phyloP scores from a whole-genome alignment of 805 yeast species.

The Cyberlindnera petersonii region DNA sequence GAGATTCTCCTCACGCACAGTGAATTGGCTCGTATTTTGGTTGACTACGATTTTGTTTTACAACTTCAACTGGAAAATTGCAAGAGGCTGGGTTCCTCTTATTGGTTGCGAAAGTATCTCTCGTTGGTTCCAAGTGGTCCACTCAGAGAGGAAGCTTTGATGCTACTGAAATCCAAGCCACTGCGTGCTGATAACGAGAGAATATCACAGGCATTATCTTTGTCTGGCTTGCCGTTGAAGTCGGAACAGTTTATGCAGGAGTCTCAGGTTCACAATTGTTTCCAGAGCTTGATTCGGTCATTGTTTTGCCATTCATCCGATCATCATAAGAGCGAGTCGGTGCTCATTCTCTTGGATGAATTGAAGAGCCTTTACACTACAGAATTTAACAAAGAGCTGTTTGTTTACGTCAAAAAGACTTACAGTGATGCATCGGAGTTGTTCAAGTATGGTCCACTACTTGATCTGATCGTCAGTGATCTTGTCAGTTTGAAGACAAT shows the following conservation, averaged over 20 bases:
- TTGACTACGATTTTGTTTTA: conserved; percentile 2
- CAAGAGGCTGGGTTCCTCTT: conserved; percentile 5
- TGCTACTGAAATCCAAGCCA: conserved; percentile 4
- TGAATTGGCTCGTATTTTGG: background rate
- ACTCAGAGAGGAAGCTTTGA: conserved; percentile 8
- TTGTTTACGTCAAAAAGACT: conserved; percentile 29
- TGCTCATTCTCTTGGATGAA: conserved; percentile 22
- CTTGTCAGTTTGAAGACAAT: conserved; percentile 33
- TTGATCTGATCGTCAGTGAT: conserved; percentile 36
- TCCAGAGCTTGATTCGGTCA: conserved; percentile 21
- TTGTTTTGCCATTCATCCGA: conserved; percentile 18
- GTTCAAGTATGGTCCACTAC: conserved; percentile 33
- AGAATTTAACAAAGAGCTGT: conserved; percentile 26
- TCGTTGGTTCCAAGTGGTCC: background rate
- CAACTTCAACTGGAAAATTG: conserved; percentile 5
- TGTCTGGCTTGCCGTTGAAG: conserved; percentile 8
- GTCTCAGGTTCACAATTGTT: conserved; percentile 20
- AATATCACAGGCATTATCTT: conserved; percentile 2
- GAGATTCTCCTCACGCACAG: conserved; percentile 14
- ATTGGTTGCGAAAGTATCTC: conserved; percentile 13
- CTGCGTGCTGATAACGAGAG: background rate
- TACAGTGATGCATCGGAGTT: conserved; percentile 30
- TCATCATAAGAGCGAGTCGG: conserved; percentile 5
- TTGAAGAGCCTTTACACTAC: conserved; percentile 19
- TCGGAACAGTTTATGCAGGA: conserved; percentile 13